Evolutionary conservation across 495 filamentous ascomycete species (phyloP), one percentile per base, ranked within the genome.

Genomic region (Penicillium cosmopolitanum): DNA sequence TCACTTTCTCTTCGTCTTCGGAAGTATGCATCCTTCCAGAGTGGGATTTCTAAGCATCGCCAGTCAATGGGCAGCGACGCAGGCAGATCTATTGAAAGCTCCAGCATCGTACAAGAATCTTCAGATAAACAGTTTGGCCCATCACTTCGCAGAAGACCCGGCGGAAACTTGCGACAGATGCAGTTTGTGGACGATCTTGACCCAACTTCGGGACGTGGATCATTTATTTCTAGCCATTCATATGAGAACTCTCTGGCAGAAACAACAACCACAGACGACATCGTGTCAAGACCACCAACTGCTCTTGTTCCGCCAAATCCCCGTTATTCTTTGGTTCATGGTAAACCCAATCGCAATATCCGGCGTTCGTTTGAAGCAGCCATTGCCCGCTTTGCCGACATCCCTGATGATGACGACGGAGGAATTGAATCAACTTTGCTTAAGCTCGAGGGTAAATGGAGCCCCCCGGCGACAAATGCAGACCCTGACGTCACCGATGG

Each of bases 381-480:
- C 56, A 91, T 96, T 28, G 88, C 92, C 51, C 89, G 91, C 64
- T 86, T 98, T 61, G 91, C 93, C 9, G 85, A 89, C 56, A 90
- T 98, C 21, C 92, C 93, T 0, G 96, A 99, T 69, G 90, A 94
- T 58, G 90, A 91, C 55, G 92, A 95, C 71, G 94, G 93, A n/a
- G 93, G 94, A 18, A 84, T 97, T 50, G 95, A 97, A 68, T 92
- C 93, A 13, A 92, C 95, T 6, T 68, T 99, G 60, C 74, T 94
- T 60, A 98, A 97, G 65, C 82, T 99, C 4, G 96, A 99, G 77
- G 95, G 95, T 6, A 93, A 89, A 65, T 96, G 85, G 73, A 36
- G 54, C 11, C 55, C 58, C 19, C 58, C 58, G 7, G 38, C 58
- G 15, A 28, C 53, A 10, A 55, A 58, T 40, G 55, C 57, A 35